Percentiles rank a stretch among this genome's conserved stretches.
These are phyloP conservation scores for Fonsecaea pugnacius DNA, from an alignment of 2,329 filamentous ascomycete genomes.

Conservation along the genomic window DNA sequence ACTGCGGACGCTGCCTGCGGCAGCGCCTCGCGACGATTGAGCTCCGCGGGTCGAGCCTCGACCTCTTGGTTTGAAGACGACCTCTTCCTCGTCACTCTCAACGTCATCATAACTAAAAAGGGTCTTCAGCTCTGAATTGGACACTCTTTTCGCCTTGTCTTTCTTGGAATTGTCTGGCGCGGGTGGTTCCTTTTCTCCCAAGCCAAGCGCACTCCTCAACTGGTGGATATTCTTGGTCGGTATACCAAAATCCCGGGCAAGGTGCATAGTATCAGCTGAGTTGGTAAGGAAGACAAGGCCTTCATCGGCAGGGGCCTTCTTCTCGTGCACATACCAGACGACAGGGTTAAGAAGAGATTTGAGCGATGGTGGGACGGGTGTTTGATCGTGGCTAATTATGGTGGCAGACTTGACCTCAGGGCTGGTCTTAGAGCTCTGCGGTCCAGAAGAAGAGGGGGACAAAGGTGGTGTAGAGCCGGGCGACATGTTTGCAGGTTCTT, in stretches of 20 bases:
- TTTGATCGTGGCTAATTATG: slow-evolving; percentile 31
- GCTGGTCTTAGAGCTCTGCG: slow-evolving; percentile 50
- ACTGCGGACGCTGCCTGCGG: slow-evolving; percentile 20
- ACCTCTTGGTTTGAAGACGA: slow-evolving; percentile 47
- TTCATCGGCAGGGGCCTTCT: slow-evolving; percentile 39
- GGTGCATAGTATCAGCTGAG: slow-evolving; percentile 50
- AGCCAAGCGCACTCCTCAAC: slow-evolving; percentile 52
- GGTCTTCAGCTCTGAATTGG: slow-evolving; percentile 47
- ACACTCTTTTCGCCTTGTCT: slow-evolving; percentile 39
- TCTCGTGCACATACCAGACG: slow-evolving; percentile 51
- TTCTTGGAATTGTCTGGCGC: slow-evolving; percentile 53
- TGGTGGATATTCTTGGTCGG: slow-evolving; percentile 55
- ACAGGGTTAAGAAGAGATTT: slow-evolving; percentile 52
- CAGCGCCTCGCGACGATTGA: slow-evolving; percentile 21
- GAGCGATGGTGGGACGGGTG: slow-evolving; percentile 45
- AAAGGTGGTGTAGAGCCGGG: slow-evolving; percentile 48
- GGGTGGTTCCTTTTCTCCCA: slow-evolving; percentile 52
- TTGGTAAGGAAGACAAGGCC: slow-evolving; percentile 51
- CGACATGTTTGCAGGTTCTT: slow-evolving; percentile 46
- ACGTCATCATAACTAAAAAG: slow-evolving; percentile 52
- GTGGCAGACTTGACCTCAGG: slow-evolving; percentile 45
- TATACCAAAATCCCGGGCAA: slow-evolving; percentile 54
- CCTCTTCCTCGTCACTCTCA: slow-evolving; percentile 55
- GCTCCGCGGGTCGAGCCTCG: slow-evolving; percentile 28
- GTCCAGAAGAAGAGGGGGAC: slow-evolving; percentile 50